phyloP scores from a whole-genome alignment of 2,329 filamentous ascomycete species.

The Stemphylium lycopersici region DNA sequence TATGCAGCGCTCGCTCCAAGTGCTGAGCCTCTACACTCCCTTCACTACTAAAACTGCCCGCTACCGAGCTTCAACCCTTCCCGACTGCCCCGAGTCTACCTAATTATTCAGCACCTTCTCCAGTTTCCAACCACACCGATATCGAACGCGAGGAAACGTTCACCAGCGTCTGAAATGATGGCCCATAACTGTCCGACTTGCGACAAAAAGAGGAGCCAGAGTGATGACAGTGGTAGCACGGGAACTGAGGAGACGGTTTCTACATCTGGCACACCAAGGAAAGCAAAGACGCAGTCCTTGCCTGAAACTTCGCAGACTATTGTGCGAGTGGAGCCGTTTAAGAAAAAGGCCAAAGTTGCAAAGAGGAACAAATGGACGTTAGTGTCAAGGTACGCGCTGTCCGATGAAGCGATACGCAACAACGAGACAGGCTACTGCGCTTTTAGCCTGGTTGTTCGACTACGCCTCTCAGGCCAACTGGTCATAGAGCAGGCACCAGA shows the following conservation, averaged over 20 bases:
- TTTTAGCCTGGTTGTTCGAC: conserved; percentile 11
- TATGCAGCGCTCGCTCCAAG: neutral
- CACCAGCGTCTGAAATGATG: conserved; percentile 19
- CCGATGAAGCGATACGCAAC: neutral
- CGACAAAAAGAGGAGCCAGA: neutral
- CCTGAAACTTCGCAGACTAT: neutral
- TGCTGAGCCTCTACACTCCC: too few species aligned
- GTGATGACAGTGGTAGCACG: neutral
- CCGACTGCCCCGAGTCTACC: neutral
- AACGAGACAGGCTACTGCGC: neutral
- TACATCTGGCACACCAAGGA: neutral
- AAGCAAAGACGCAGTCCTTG: neutral
- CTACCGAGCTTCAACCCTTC: neutral
- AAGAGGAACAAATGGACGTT: conserved; percentile 4
- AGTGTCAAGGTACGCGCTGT: conserved; percentile 5
- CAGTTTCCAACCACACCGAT: conserved; percentile 22
- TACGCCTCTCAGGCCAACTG: conserved; percentile 19
- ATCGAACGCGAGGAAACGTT: conserved; percentile 10
- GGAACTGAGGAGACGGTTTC: neutral
- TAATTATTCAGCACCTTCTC: neutral
- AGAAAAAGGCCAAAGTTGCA: neutral
- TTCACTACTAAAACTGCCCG: too few species aligned
- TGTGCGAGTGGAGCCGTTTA: neutral
- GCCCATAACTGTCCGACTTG: conserved; percentile 15
- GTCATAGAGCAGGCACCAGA: conserved; percentile 4